phyloP scores from a whole-genome alignment of 768 basidiomycete genomes.

The Rhodocollybia butyracea region DNA sequence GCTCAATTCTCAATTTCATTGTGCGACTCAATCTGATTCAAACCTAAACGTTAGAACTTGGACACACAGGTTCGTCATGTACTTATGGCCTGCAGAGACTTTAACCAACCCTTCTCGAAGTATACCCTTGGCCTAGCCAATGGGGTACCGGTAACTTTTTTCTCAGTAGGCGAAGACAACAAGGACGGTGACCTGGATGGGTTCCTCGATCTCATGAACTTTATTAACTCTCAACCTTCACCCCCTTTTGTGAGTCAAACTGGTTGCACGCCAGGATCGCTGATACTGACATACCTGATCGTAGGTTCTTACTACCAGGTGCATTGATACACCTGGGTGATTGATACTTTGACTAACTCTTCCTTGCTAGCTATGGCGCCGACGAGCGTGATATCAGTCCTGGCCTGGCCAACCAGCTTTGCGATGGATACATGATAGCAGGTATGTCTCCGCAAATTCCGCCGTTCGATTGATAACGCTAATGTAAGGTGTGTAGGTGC shows the following conservation, averaged over 20 bases:
- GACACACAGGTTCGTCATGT: no score
- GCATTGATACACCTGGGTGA: neutral
- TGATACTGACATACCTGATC: neutral
- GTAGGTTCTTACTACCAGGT: slow-evolving; percentile 38
- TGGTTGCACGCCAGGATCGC: neutral
- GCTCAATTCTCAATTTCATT: neutral
- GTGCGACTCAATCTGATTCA: neutral
- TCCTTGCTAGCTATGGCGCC: slow-evolving; percentile 42
- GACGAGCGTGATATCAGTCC: slow-evolving; percentile 40
- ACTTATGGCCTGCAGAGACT: no score
- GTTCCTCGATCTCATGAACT: slow-evolving; percentile 30
- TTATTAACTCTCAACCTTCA: slow-evolving; percentile 17
- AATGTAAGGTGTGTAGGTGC: slow-evolving; percentile 32
- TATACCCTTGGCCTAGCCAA: slow-evolving; percentile 34
- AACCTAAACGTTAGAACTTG: slow-evolving; percentile 12
- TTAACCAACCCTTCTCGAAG: no score
- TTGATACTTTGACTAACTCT: neutral
- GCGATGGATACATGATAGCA: neutral
- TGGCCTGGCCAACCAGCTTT: slow-evolving; percentile 7
- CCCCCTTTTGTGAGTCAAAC: slow-evolving; percentile 22
- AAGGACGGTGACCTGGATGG: slow-evolving; percentile 27
- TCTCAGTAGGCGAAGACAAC: slow-evolving; percentile 27
- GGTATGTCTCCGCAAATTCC: neutral
- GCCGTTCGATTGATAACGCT: slow-evolving; percentile 7
- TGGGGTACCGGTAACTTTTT: slow-evolving; percentile 29